phyloP scores from a whole-genome alignment of 139 green algal genomes.

The Nannochloris sp. region DNA sequence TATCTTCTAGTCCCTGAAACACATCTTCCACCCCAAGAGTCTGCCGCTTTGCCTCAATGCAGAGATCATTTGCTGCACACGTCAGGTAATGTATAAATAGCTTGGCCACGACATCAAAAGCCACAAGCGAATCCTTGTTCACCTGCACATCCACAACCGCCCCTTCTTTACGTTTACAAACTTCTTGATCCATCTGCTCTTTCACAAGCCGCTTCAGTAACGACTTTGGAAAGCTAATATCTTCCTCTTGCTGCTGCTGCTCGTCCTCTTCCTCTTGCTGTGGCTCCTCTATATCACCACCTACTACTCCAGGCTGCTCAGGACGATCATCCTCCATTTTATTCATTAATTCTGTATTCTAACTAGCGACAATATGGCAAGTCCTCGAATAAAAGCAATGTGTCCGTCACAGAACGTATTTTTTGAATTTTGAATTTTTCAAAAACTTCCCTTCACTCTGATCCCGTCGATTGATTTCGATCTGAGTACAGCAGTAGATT shows the following conservation, averaged over 20 bases:
- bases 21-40: slow-evolving; percentile 77
- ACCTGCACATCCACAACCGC: slow-evolving; percentile 40
- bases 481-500: neutral
- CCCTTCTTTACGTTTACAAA: slow-evolving; percentile 15
- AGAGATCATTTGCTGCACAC: slow-evolving; percentile 75
- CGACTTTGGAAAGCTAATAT: slow-evolving; percentile 59
- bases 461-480: slow-evolving; percentile 3
- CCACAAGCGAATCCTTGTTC: slow-evolving; percentile 69
- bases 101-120: slow-evolving; percentile 68
- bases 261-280: slow-evolving; percentile 6
- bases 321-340: too few relatives aligned
- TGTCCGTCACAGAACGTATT: too few relatives aligned
- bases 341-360: too few relatives aligned
- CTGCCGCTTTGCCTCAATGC: slow-evolving; percentile 63
- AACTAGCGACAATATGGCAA: too few relatives aligned
- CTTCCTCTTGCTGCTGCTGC: neutral
- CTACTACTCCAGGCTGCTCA: too few relatives aligned
- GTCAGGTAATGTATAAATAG: slow-evolving; percentile 84
- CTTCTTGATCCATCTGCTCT: slow-evolving; percentile 44
- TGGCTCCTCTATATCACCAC: too few relatives aligned
- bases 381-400: too few relatives aligned
- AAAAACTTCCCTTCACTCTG: too few relatives aligned
- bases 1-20: slow-evolving; percentile 58
- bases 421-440: too few relatives aligned
- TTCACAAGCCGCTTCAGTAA: slow-evolving; percentile 75